Evolutionary conservation across 2,329 filamentous ascomycete genomes (phyloP).

Genomic region (Fusarium compactum): DNA sequence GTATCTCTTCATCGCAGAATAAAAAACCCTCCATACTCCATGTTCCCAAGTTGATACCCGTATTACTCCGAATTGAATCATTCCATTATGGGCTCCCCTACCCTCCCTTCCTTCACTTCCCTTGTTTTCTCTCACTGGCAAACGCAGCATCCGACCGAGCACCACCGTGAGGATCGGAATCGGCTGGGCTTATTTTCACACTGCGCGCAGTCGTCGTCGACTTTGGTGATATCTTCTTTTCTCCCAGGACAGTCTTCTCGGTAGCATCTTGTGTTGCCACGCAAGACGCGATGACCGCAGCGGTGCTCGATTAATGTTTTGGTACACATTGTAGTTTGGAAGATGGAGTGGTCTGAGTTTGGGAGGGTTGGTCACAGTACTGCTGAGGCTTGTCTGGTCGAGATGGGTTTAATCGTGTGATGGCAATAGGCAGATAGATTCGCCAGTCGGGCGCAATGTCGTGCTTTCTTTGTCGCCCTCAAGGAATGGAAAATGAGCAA

Average conservation of each 20-base stretch:
- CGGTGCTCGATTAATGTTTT: conserved; percentile 51
- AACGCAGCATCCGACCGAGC: conserved; percentile 52
- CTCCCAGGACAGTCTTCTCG: conserved; percentile 48
- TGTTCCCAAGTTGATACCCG: conserved; percentile 19
- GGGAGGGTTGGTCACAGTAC: background rate
- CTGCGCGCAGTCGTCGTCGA: conserved; percentile 51
- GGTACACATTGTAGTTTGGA: conserved; percentile 50
- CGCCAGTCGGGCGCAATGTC: background rate
- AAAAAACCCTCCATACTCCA: conserved; percentile 12
- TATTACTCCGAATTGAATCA: conserved; percentile 20
- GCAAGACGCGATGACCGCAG: conserved; percentile 53
- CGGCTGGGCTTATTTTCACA: conserved; percentile 49
- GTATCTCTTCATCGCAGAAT: background rate
- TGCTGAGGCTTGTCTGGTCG: background rate
- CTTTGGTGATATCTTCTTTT: conserved; percentile 49
- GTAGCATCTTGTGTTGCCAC: conserved; percentile 54
- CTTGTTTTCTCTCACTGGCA: conserved; percentile 40
- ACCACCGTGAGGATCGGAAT: conserved; percentile 54
- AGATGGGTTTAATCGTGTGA: background rate
- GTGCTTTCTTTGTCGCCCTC: background rate
- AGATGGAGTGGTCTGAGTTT: conserved; percentile 2
- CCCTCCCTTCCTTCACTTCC: background rate
- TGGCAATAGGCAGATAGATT: background rate
- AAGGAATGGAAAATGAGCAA: background rate
- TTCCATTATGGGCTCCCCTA: background rate